These are phyloP conservation scores for Blastocystis sp. DNA, from an alignment of 352 stramenopile species.

Conservation along the genomic window DNA sequence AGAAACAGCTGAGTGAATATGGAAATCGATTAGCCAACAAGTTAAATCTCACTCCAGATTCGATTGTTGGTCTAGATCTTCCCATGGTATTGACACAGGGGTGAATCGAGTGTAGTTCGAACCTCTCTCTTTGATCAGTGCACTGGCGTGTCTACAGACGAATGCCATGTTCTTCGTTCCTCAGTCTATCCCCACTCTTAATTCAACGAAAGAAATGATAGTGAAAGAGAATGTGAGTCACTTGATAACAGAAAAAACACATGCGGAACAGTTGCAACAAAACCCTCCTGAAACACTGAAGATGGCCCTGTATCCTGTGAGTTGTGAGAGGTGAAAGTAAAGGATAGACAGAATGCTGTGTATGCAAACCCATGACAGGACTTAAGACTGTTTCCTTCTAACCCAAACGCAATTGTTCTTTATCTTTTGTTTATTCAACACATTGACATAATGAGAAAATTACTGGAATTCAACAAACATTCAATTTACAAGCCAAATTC, in stretches of 20 bases:
- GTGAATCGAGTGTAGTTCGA: not conserved
- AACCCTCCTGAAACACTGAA: not conserved
- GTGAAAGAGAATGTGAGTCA: constrained; percentile 8
- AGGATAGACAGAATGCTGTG: constrained; percentile 38
- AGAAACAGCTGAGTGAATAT: constrained; percentile 28
- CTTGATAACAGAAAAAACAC: not conserved
- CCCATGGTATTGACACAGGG: not conserved
- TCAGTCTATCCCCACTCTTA: not conserved
- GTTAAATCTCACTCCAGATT: constrained; percentile 9
- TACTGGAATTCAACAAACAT: not conserved
- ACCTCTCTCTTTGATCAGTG: constrained; percentile 13
- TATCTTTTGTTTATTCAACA: not conserved
- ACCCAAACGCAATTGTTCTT: constrained; percentile 61
- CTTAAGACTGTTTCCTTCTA: constrained; percentile 16
- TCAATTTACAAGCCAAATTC: not conserved
- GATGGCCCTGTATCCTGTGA: constrained; percentile 37
- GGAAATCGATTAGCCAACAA: not conserved
- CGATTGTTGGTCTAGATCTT: constrained; percentile 9
- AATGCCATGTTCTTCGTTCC: constrained; percentile 35
- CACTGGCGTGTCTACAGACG: not conserved
- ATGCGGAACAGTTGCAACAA: not conserved
- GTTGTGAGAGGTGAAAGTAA: not conserved
- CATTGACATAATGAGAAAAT: not conserved
- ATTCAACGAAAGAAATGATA: not conserved
- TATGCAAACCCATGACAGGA: constrained; percentile 39